These are phyloP conservation scores for Annona cherimola DNA, from an alignment of 164 flowering plant genomes.

Conservation along the genomic window DNA sequence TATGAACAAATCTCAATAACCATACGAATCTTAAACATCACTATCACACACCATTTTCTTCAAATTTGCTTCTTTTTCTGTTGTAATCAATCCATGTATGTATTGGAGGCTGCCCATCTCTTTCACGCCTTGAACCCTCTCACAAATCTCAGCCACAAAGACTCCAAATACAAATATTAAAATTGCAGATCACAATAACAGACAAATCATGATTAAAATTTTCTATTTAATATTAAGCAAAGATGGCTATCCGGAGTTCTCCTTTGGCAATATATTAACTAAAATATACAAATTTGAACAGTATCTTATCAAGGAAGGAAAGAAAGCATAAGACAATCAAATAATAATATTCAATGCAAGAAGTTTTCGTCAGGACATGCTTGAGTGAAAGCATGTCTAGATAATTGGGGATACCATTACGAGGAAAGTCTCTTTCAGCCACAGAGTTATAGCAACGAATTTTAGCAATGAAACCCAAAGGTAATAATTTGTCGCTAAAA, in stretches of 20 bases:
- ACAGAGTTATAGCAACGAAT: too few relatives aligned
- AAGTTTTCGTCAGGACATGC: not conserved
- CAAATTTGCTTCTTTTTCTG: not conserved
- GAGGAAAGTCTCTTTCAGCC: too few relatives aligned
- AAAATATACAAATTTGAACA: conserved; percentile 12
- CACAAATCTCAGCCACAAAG: conserved; percentile 3
- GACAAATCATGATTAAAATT: conserved; percentile 8
- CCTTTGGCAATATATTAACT: conserved; percentile 9
- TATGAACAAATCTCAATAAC: not conserved
- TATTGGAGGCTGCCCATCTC: conserved; percentile 5
- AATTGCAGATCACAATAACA: not conserved
- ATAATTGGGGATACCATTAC: too few relatives aligned
- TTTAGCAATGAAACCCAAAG: too few relatives aligned
- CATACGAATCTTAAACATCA: conserved; percentile 7
- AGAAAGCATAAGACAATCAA: not conserved
- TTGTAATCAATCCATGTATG: conserved; percentile 1
- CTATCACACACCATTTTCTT: conserved; percentile 4
- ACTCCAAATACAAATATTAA: not conserved
- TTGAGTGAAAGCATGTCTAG: not conserved
- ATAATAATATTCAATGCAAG: not conserved
- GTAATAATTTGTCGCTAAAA: too few relatives aligned
- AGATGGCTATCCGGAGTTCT: conserved; percentile 15
- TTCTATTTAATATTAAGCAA: not conserved
- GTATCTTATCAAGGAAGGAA: conserved; percentile 12
- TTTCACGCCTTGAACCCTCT: conserved; percentile 3